Evolutionary conservation across 2,329 filamentous ascomycete genomes (phyloP).

Genomic region (Scolecobasidium constrictum): DNA sequence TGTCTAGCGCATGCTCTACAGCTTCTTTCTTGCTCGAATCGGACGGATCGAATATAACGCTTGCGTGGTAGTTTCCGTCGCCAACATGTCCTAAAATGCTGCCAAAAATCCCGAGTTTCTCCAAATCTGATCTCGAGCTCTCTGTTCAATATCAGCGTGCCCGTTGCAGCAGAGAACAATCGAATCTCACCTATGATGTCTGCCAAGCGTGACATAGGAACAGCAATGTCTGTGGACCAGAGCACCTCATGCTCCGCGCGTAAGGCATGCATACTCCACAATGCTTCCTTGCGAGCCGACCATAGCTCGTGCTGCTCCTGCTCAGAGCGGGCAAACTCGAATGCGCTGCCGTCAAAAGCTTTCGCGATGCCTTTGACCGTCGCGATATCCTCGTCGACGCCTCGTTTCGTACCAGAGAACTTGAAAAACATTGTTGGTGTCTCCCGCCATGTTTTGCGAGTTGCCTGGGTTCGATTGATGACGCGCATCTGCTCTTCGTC

Average conservation of each 20-base stretch:
- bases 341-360: constrained; percentile 7
- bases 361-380: constrained; percentile 8
- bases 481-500: constrained; percentile 11
- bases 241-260: constrained; percentile 12
- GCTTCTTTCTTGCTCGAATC: constrained; percentile 20
- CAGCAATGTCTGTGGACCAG: constrained; percentile 12
- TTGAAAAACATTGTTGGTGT: constrained; percentile 14
- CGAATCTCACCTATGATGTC: constrained; percentile 13
- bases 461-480: constrained; percentile 13
- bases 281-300: constrained; percentile 12
- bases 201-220: constrained; percentile 12
- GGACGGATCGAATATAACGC: constrained; percentile 23
- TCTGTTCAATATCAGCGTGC: constrained; percentile 8
- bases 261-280: constrained; percentile 10
- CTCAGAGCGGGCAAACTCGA: constrained; percentile 9
- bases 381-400: constrained; percentile 12
- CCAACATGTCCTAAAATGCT: not conserved
- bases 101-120: constrained; percentile 16
- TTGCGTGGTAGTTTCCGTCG: not conserved
- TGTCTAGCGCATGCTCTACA: constrained; percentile 16
- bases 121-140: constrained; percentile 21
- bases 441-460: constrained; percentile 10
- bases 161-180: not conserved
- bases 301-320: constrained; percentile 11
- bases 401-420: constrained; percentile 11